phyloP scores from a whole-genome alignment of 495 filamentous ascomycete genomes.

The Bathelium albidoporum region DNA sequence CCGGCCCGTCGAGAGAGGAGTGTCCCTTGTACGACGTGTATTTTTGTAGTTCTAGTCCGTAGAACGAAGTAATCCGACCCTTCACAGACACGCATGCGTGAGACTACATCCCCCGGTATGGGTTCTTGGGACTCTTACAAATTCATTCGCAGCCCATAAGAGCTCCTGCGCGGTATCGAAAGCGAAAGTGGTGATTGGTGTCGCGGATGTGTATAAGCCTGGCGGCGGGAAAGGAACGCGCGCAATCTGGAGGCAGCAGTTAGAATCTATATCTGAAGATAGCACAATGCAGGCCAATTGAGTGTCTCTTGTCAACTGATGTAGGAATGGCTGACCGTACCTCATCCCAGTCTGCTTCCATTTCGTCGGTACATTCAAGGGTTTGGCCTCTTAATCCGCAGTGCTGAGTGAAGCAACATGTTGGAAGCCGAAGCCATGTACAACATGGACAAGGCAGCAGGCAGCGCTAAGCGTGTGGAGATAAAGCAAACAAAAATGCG shows the following conservation, averaged over 20 bases:
- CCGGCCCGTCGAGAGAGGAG: conserved; percentile 51
- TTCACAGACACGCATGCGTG: conserved; percentile 26
- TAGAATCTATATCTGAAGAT: conserved; percentile 27
- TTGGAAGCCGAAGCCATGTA: not conserved
- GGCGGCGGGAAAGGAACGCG: conserved; percentile 61
- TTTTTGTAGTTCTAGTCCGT: conserved; percentile 64
- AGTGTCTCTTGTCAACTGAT: conserved; percentile 6
- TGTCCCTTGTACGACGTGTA: conserved; percentile 72
- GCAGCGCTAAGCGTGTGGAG: not conserved
- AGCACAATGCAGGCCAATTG: conserved; percentile 2
- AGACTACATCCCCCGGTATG: not conserved
- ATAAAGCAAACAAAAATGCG: not conserved
- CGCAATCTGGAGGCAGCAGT: conserved; percentile 49
- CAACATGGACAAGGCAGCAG: not conserved
- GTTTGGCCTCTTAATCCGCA: not conserved
- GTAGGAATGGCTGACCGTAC: conserved; percentile 22
- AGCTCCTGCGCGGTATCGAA: conserved; percentile 86
- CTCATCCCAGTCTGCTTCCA: conserved; percentile 19
- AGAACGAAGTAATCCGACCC: conserved; percentile 81
- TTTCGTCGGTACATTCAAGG: not conserved
- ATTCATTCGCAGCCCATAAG: conserved; percentile 84
- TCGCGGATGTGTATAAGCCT: conserved; percentile 48
- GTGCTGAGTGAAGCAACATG: not conserved
- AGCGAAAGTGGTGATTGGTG: conserved; percentile 60
- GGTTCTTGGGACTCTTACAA: conserved; percentile 42